Percentiles rank a stretch among this genome's conserved stretches.
Conservation (phyloP, 768 basidiomycete genomes). For the Russula abietina region DNA sequence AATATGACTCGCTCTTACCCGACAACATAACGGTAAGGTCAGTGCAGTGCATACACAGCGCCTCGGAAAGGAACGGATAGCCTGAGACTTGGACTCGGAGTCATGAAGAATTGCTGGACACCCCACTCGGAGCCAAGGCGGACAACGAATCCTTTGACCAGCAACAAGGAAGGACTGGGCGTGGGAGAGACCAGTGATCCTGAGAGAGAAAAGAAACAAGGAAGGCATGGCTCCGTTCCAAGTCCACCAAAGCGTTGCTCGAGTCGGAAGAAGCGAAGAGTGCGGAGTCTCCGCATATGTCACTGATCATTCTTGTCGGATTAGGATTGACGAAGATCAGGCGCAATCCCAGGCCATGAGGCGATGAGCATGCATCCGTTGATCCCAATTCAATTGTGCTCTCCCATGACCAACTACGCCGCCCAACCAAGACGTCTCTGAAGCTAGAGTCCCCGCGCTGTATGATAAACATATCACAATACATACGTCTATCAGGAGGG, state of each 20-base stretch:
- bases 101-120: background rate
- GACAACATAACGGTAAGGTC: too few species aligned
- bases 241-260: too few species aligned
- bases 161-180: background rate
- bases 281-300: background rate
- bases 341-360: background rate
- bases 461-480: too few species aligned
- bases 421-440: background rate
- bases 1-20: background rate
- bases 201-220: background rate
- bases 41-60: background rate
- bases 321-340: background rate
- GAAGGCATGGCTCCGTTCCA: background rate
- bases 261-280: background rate
- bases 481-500: too few species aligned
- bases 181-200: background rate
- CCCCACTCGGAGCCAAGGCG: background rate
- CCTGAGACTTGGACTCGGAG: background rate
- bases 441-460: too few species aligned
- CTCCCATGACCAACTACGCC: background rate
- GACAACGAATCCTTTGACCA: background rate
- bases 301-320: background rate
- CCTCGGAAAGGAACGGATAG: background rate
- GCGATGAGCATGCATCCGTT: background rate
- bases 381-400: too few species aligned